Percentiles rank a stretch among this genome's conserved stretches.
These are phyloP conservation scores for Mortierella alpina DNA, from an alignment of 192 early-diverging fungal genomes.

Conservation along the genomic window DNA sequence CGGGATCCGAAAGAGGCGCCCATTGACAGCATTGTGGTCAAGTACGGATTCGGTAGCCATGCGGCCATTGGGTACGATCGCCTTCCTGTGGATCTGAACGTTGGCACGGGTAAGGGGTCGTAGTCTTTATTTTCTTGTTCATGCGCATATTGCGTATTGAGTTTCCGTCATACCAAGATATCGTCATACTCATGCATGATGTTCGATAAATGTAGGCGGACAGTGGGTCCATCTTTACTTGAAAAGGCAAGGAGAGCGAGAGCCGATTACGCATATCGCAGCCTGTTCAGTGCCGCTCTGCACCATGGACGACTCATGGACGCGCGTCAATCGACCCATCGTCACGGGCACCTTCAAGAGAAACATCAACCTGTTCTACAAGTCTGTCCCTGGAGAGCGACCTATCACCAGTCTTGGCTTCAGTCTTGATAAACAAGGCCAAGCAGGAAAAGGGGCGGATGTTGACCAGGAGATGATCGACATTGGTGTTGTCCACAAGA, in stretches of 20 bases:
- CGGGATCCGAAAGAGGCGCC: constrained; percentile 32
- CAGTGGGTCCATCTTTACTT: constrained; percentile 53
- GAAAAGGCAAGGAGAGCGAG: constrained; percentile 19
- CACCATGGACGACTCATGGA: constrained; percentile 46
- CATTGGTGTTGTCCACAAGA: constrained; percentile 34
- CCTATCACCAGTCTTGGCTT: constrained; percentile 33
- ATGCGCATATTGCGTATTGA: background rate
- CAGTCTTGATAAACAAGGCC: constrained; percentile 4
- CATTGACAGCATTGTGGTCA: constrained; percentile 55
- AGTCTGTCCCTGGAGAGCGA: constrained; percentile 37
- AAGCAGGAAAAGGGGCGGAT: background rate
- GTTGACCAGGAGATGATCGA: constrained; percentile 23
- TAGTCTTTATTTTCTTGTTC: background rate
- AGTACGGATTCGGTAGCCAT: constrained; percentile 52
- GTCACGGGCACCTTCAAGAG: constrained; percentile 43
- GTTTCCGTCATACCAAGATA: background rate
- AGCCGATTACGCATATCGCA: constrained; percentile 51
- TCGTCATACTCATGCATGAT: background rate
- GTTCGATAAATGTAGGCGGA: constrained; percentile 18
- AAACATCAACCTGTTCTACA: constrained; percentile 51
- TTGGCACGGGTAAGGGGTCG: constrained; percentile 37
- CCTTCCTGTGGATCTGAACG: constrained; percentile 53
- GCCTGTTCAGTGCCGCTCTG: constrained; percentile 34
- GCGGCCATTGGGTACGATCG: constrained; percentile 55
- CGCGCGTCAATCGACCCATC: constrained; percentile 51